These are phyloP conservation scores for Dendrobium nobile DNA, from an alignment of 106 monocot species.

Conservation along the genomic window DNA sequence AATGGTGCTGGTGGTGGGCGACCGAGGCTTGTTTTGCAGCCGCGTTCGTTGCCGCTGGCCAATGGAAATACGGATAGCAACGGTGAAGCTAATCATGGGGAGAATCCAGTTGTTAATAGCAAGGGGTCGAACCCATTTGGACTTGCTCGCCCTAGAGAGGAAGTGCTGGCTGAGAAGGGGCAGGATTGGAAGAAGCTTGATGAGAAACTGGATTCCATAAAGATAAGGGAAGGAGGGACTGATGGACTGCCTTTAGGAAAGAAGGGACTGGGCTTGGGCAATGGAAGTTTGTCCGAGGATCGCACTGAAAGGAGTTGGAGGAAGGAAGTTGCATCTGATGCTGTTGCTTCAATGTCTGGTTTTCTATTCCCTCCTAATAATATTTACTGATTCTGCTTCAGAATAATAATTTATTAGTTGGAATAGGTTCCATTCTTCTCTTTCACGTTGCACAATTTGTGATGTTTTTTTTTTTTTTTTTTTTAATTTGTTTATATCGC, in stretches of 20 bases:
- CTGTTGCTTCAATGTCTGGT: constrained; percentile 27
- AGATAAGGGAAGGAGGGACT: constrained; percentile 27
- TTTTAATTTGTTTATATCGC: not conserved
- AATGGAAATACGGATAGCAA: constrained; percentile 17
- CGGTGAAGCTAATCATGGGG: not conserved
- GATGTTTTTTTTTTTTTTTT: not conserved
- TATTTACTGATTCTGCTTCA: not conserved
- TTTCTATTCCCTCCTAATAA: constrained; percentile 4
- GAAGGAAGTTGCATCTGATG: constrained; percentile 38
- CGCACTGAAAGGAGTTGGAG: constrained; percentile 62
- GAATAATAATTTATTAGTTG: not conserved
- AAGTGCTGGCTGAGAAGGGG: constrained; percentile 81
- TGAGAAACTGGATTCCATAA: constrained; percentile 55
- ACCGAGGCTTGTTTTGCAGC: constrained; percentile 75
- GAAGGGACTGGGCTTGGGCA: constrained; percentile 29
- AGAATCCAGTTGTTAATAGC: constrained; percentile 8
- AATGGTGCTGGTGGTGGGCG: constrained; percentile 26
- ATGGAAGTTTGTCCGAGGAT: constrained; percentile 23
- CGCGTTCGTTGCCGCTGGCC: constrained; percentile 48
- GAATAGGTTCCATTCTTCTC: not conserved
- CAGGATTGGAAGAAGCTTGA: constrained; percentile 90
- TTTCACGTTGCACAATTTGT: not conserved
- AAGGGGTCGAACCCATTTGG: constrained; percentile 73
- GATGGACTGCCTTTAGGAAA: constrained; percentile 24
- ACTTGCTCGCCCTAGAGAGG: constrained; percentile 72